These are phyloP conservation scores for Neopestalotiopsis sp. DNA, from an alignment of 2,329 filamentous ascomycete genomes.

Conservation along the genomic window DNA sequence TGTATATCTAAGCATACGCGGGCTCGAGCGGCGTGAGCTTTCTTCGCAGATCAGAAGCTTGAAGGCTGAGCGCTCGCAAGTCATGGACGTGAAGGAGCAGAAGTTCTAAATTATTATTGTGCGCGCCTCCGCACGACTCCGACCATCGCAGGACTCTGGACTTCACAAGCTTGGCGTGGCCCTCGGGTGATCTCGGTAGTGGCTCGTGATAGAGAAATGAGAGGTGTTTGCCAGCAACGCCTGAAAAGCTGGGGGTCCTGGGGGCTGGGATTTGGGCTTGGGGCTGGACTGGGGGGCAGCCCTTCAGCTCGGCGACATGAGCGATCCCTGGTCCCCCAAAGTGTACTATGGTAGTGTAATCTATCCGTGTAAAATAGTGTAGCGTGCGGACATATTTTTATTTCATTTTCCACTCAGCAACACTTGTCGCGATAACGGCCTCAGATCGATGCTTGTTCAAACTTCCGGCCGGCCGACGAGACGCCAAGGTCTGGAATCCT, in stretches of 20 bases:
- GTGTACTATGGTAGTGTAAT: not conserved
- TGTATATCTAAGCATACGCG: not conserved
- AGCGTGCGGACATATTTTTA: not conserved
- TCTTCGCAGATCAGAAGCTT: not conserved
- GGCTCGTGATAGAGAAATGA: conserved; percentile 4
- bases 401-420: not conserved
- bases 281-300: not conserved
- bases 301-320: not conserved
- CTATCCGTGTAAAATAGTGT: not conserved
- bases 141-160: not conserved
- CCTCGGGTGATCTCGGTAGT: conserved; percentile 14
- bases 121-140: not conserved
- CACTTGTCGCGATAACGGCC: conserved; percentile 11
- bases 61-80: no score
- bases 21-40: not conserved
- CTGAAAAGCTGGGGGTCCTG: conserved; percentile 6
- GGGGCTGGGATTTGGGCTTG: not conserved
- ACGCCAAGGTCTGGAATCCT: conserved; percentile 12
- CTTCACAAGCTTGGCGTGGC: not conserved
- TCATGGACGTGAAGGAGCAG: not conserved
- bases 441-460: conserved; percentile 7
- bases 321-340: not conserved
- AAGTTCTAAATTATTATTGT: not conserved
- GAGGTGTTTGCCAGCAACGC: conserved; percentile 3
- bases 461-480: conserved; percentile 6